Conservation (phyloP, 2,329 filamentous ascomycete species). For the Lachnum nothofagi region DNA sequence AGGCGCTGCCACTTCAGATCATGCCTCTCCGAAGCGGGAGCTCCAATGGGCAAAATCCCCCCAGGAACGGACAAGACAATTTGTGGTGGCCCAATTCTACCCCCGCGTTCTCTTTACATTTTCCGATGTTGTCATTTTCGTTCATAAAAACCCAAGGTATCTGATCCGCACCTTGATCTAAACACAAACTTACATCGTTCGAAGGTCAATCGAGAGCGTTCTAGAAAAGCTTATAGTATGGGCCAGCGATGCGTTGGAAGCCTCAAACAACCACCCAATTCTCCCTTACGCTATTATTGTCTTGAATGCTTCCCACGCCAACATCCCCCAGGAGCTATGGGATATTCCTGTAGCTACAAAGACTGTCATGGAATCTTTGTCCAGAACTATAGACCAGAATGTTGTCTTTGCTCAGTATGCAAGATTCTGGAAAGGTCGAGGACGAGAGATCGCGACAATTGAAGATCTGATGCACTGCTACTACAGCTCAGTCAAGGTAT, state of each 20-base stretch:
- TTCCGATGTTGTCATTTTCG: slow-evolving; percentile 2
- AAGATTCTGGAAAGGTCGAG: slow-evolving; percentile 1
- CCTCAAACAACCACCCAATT: slow-evolving; percentile 5
- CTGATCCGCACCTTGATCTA: background rate
- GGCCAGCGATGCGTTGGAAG: slow-evolving; percentile 7
- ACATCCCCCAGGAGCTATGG: slow-evolving; percentile 1
- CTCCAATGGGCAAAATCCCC: background rate
- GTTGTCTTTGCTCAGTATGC: background rate
- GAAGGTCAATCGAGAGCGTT: slow-evolving; percentile 5
- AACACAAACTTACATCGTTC: background rate
- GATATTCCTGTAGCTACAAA: slow-evolving; percentile 2
- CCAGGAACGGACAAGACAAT: background rate
- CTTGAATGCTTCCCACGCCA: slow-evolving; percentile 5
- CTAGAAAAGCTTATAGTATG: slow-evolving; percentile 10
- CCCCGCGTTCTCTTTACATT: background rate
- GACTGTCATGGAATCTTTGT: background rate
- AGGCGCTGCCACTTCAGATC: slow-evolving; percentile 31
- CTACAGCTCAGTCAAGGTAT: slow-evolving; percentile 1
- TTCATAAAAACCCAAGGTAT: background rate
- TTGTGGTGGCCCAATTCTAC: background rate
- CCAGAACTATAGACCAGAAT: background rate
- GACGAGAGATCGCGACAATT: background rate
- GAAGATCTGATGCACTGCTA: slow-evolving; percentile 7
- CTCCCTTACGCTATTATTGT: slow-evolving; percentile 12
- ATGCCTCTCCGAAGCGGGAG: background rate